Evolutionary conservation across 176 grass and related monocot species (phyloP).

Genomic region (Raddia guianensis): DNA sequence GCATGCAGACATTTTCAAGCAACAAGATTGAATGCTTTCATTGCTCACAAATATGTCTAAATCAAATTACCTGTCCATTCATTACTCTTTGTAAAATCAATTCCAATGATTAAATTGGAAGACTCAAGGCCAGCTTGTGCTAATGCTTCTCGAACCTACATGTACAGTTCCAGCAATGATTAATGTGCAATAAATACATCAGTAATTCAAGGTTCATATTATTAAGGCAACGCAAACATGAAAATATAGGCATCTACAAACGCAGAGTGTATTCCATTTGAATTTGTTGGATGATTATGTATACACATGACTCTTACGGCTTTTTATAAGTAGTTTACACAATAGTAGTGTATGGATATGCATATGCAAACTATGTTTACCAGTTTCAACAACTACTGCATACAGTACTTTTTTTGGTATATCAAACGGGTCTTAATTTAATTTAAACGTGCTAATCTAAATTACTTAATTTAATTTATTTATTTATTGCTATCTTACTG

Average conservation of each 20-base stretch:
- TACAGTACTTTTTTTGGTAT: not conserved
- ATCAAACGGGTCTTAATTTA: not conserved
- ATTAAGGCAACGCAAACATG: not conserved
- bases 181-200: constrained; percentile 10
- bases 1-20: not conserved
- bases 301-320: not conserved
- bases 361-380: not conserved
- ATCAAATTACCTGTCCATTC: constrained; percentile 72
- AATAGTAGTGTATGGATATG: not conserved
- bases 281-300: not conserved
- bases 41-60: constrained; percentile 11
- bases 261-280: not conserved
- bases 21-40: constrained; percentile 8
- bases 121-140: constrained; percentile 74
- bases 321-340: not conserved
- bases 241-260: not conserved
- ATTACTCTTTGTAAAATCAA: constrained; percentile 89
- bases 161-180: constrained; percentile 5
- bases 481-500: not conserved
- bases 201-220: not conserved
- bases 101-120: constrained; percentile 79
- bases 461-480: too few species aligned
- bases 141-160: constrained; percentile 77
- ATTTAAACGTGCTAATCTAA: too few species aligned
- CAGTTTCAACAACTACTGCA: not conserved